phyloP scores from a whole-genome alignment of 1,139 yeast genomes.

The Hyphopichia khmerensis region DNA sequence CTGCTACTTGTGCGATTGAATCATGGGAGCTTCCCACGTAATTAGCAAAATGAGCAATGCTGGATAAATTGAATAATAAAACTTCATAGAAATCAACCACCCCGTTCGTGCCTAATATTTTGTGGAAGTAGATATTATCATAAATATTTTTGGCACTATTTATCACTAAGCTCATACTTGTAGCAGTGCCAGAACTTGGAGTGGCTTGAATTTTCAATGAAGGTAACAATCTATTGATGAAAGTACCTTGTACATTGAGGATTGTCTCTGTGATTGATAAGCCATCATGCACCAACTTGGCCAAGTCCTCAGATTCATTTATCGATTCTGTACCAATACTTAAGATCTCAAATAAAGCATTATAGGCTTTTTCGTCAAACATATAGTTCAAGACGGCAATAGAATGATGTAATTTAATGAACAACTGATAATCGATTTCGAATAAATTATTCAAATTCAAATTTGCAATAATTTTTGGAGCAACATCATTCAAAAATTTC shows the following conservation, averaged over 20 bases:
- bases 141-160: conserved; percentile 33
- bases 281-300: conserved; percentile 20
- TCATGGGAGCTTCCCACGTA: conserved; percentile 61
- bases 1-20: conserved; percentile 50
- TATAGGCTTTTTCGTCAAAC: conserved; percentile 57
- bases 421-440: conserved; percentile 33
- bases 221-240: conserved; percentile 24
- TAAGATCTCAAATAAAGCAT: conserved; percentile 55
- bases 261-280: conserved; percentile 49
- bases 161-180: conserved; percentile 29
- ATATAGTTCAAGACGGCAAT: conserved; percentile 61
- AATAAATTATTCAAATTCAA: conserved; percentile 51
- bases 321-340: conserved; percentile 54
- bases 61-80: conserved; percentile 61
- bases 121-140: conserved; percentile 54
- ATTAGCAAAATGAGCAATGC: conserved; percentile 68
- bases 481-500: conserved; percentile 48
- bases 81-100: conserved; percentile 67
- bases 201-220: conserved; percentile 24
- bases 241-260: conserved; percentile 53
- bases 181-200: conserved; percentile 18
- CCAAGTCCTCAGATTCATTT: conserved; percentile 29
- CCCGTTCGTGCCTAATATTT: conserved; percentile 60
- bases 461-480: conserved; percentile 26
- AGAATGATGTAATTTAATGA: conserved; percentile 64